Percentiles rank a stretch among this genome's conserved stretches.
phyloP scores from a whole-genome alignment of 306 rosid species.

The Trichosanthes truncata region DNA sequence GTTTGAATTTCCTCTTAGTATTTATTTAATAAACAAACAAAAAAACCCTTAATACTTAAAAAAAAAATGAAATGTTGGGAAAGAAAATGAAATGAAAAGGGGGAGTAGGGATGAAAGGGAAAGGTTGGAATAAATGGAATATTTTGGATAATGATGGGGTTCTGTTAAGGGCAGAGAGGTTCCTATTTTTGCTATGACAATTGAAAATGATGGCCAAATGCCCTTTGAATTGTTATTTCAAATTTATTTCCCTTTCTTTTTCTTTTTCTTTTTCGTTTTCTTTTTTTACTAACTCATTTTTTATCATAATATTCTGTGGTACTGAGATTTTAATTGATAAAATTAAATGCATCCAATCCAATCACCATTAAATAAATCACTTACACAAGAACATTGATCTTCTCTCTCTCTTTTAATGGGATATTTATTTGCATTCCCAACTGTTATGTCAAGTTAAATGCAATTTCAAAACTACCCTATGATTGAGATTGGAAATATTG shows the following conservation, averaged over 20 bases:
- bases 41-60: too few relatives aligned
- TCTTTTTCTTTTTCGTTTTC: too few relatives aligned
- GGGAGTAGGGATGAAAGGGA: not conserved
- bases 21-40: not conserved
- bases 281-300: not conserved
- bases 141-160: not conserved
- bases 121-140: slow-evolving; percentile 31
- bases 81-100: not conserved
- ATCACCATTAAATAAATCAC: not conserved
- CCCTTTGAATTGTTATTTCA: not conserved
- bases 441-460: too few relatives aligned
- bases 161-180: not conserved
- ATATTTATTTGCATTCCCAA: too few relatives aligned
- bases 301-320: not conserved
- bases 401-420: too few relatives aligned
- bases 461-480: too few relatives aligned
- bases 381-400: not conserved
- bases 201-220: slow-evolving; percentile 7
- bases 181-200: slow-evolving; percentile 7
- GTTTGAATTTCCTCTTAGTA: too few relatives aligned
- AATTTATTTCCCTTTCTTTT: not conserved
- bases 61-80: not conserved
- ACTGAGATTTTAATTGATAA: not conserved
- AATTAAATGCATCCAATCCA: not conserved
- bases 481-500: too few relatives aligned